These are phyloP conservation scores for Boletales sp. DNA, from an alignment of 768 basidiomycete species.

Conservation along the genomic window DNA sequence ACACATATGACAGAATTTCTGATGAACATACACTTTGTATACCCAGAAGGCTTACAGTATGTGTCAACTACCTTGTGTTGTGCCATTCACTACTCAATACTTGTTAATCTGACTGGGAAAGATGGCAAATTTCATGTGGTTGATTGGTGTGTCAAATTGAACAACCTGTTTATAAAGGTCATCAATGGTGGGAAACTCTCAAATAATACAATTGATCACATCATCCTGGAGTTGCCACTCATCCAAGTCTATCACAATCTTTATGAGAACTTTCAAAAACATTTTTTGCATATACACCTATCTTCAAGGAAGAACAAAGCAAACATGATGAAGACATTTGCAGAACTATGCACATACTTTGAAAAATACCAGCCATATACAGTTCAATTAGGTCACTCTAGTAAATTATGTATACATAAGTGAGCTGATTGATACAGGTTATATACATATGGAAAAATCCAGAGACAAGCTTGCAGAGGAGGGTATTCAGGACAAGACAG, in stretches of 20 bases:
- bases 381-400: no score
- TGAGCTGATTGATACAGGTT: no score
- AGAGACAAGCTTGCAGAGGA: no score
- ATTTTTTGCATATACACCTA: background rate
- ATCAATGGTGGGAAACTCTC: background rate
- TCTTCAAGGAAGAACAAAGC: no score
- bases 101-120: conserved; percentile 36
- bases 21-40: background rate
- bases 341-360: background rate
- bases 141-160: conserved; percentile 41
- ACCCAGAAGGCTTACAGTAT: conserved; percentile 8
- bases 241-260: background rate
- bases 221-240: background rate
- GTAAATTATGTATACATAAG: no score
- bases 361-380: no score
- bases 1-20: conserved; percentile 25
- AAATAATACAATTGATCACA: background rate
- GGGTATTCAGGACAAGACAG: no score
- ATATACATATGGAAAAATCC: no score
- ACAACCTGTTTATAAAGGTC: conserved; percentile 45
- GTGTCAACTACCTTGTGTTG: background rate
- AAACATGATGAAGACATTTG: background rate
- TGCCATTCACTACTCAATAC: conserved; percentile 12
- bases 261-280: background rate
- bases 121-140: conserved; percentile 27